These are phyloP conservation scores for Penicillium sp. DNA, from an alignment of 2,329 filamentous ascomycete species.

Conservation along the genomic window DNA sequence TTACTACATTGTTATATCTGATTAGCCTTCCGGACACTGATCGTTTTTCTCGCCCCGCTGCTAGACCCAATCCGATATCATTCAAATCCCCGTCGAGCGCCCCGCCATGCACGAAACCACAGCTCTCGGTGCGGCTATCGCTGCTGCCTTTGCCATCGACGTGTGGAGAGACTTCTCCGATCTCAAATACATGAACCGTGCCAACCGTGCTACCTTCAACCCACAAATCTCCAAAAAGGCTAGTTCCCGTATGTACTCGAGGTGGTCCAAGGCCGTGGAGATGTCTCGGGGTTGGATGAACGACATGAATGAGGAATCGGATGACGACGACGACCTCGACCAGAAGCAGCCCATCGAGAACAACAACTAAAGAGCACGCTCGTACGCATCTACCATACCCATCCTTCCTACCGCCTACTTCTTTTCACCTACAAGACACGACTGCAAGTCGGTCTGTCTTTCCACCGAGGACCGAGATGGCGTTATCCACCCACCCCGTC, in stretches of 20 bases:
- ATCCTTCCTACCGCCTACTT: not conserved
- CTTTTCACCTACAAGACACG: slow-evolving; percentile 3
- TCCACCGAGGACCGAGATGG: not conserved
- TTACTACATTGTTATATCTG: slow-evolving; percentile 52
- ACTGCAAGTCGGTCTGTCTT: slow-evolving; percentile 14
- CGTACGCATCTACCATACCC: not conserved
- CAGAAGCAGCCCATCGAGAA: not conserved
- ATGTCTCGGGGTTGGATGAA: slow-evolving; percentile 75
- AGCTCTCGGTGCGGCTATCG: slow-evolving; percentile 83
- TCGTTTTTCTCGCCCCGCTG: not conserved
- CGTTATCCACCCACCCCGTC: not conserved
- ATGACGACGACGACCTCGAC: slow-evolving; percentile 21
- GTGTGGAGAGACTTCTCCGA: slow-evolving; percentile 79
- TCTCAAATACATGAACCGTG: slow-evolving; percentile 72
- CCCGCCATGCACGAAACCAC: slow-evolving; percentile 91
- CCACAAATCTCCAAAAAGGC: slow-evolving; percentile 65
- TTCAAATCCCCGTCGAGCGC: slow-evolving; percentile 79
- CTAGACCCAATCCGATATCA: slow-evolving; percentile 78
- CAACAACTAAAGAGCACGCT: not conserved
- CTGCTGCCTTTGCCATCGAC: slow-evolving; percentile 78
- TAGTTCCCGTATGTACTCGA: slow-evolving; percentile 66
- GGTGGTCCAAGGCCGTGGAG: slow-evolving; percentile 76
- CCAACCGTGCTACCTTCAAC: slow-evolving; percentile 70
- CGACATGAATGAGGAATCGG: slow-evolving; percentile 28
- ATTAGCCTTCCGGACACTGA: slow-evolving; percentile 19